These are phyloP conservation scores for Cairneyella variabilis DNA, from an alignment of 495 filamentous ascomycete species.

Conservation along the genomic window DNA sequence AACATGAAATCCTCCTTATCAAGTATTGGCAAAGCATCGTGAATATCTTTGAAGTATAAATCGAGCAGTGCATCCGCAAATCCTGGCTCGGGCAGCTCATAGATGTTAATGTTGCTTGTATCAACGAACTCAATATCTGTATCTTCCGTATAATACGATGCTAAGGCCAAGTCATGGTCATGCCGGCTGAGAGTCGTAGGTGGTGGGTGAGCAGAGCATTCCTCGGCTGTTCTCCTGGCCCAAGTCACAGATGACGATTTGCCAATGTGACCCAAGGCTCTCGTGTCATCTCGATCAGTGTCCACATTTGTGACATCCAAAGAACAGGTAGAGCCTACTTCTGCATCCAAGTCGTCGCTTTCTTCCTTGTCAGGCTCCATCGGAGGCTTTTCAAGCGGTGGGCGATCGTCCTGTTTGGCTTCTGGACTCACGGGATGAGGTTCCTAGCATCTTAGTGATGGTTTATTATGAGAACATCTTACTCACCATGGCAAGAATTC, in stretches of 20 bases:
- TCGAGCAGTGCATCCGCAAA: slow-evolving; percentile 52
- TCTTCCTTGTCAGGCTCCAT: slow-evolving; percentile 30
- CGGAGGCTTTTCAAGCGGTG: neutral
- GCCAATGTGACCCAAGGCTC: slow-evolving; percentile 53
- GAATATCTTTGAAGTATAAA: slow-evolving; percentile 55
- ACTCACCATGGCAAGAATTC: slow-evolving; percentile 21
- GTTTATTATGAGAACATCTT: neutral
- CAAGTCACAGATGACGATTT: slow-evolving; percentile 58
- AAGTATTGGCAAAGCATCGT: slow-evolving; percentile 59
- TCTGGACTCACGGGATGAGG: neutral
- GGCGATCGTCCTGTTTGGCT: neutral
- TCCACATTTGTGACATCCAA: slow-evolving; percentile 61
- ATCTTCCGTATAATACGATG: slow-evolving; percentile 54
- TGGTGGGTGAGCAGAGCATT: slow-evolving; percentile 21
- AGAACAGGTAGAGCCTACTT: slow-evolving; percentile 57
- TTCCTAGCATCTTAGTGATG: neutral
- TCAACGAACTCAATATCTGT: slow-evolving; percentile 40
- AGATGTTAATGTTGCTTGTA: slow-evolving; percentile 39
- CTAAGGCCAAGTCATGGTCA: slow-evolving; percentile 7
- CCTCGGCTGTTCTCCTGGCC: slow-evolving; percentile 41
- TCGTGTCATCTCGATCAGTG: slow-evolving; percentile 45
- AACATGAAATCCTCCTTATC: slow-evolving; percentile 49
- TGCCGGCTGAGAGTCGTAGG: neutral
- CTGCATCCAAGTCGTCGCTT: slow-evolving; percentile 41
- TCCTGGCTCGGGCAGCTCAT: slow-evolving; percentile 45